These are phyloP conservation scores for Exophiala sideris DNA, from an alignment of 2,329 filamentous ascomycete species.

Conservation along the genomic window DNA sequence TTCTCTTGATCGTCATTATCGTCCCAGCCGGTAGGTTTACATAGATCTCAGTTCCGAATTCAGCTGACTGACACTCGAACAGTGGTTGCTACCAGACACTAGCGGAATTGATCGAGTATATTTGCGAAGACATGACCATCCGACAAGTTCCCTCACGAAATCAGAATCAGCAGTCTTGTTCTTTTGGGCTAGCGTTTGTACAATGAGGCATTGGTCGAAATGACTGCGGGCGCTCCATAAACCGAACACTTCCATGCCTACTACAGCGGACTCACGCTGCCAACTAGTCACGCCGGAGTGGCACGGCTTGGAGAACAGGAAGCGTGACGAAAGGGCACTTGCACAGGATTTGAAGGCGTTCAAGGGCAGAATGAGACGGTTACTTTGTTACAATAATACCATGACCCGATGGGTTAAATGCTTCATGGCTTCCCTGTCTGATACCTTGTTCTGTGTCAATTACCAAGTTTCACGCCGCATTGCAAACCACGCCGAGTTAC, in stretches of 20 bases:
- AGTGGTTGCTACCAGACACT: conserved; percentile 28
- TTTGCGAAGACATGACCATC: background rate
- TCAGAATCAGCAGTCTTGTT: conserved; percentile 1
- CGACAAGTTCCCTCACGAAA: conserved; percentile 12
- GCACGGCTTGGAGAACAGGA: conserved; percentile 8
- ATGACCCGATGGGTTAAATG: conserved; percentile 1
- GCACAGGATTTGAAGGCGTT: conserved; percentile 9
- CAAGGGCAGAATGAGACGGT: conserved; percentile 9
- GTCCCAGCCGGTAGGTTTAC: conserved; percentile 73
- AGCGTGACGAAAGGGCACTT: conserved; percentile 14
- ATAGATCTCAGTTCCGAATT: background rate
- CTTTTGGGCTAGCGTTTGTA: conserved; percentile 15
- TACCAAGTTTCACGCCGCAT: too few relatives aligned
- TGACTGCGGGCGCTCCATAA: background rate
- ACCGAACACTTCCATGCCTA: background rate
- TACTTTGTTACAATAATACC: conserved; percentile 26
- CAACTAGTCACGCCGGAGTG: conserved; percentile 1
- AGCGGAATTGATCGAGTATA: background rate
- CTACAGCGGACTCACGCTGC: background rate
- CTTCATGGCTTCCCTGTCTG: too few relatives aligned
- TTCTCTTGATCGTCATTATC: conserved; percentile 90
- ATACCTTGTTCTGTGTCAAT: too few relatives aligned
- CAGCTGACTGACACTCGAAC: conserved; percentile 3
- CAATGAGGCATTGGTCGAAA: conserved; percentile 3
- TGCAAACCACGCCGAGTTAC: too few relatives aligned